Conservation (phyloP, 2,329 filamentous ascomycete genomes). For the Cercospora sp. region DNA sequence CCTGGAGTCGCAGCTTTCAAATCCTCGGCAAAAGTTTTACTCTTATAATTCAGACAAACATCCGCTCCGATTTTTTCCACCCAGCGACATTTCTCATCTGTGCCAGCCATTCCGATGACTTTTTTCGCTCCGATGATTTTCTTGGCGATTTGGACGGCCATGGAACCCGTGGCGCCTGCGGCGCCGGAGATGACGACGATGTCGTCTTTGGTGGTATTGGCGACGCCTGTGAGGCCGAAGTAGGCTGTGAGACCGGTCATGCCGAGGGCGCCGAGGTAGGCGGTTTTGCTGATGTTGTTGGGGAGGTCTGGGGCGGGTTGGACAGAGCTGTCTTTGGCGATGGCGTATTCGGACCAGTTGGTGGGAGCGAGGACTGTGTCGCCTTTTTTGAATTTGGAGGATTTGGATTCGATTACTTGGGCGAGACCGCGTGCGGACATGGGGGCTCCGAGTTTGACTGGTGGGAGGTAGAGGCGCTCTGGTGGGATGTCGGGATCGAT, state of each 20-base stretch:
- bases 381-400: slow-evolving; percentile 38
- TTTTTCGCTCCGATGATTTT: slow-evolving; percentile 46
- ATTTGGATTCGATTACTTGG: slow-evolving; percentile 43
- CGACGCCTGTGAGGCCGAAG: slow-evolving; percentile 47
- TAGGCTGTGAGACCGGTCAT: slow-evolving; percentile 50
- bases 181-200: slow-evolving; percentile 52
- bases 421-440: slow-evolving; percentile 43
- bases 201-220: slow-evolving; percentile 43
- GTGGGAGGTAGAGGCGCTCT: slow-evolving; percentile 49
- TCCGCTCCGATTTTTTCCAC: slow-evolving; percentile 55
- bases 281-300: slow-evolving; percentile 44
- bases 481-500: slow-evolving; percentile 40
- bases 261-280: slow-evolving; percentile 51
- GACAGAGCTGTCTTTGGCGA: slow-evolving; percentile 35
- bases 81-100: slow-evolving; percentile 54
- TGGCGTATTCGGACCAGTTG: slow-evolving; percentile 47
- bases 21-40: slow-evolving; percentile 48
- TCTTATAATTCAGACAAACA: slow-evolving; percentile 57
- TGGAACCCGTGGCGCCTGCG: slow-evolving; percentile 51
- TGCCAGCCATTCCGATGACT: slow-evolving; percentile 55
- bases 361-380: slow-evolving; percentile 38
- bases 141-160: slow-evolving; percentile 55
- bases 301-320: slow-evolving; percentile 29
- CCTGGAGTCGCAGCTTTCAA: slow-evolving; percentile 47
- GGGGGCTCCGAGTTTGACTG: slow-evolving; percentile 44